Conservation (phyloP, 768 basidiomycete species). For the Leccinum pellstonianum region DNA sequence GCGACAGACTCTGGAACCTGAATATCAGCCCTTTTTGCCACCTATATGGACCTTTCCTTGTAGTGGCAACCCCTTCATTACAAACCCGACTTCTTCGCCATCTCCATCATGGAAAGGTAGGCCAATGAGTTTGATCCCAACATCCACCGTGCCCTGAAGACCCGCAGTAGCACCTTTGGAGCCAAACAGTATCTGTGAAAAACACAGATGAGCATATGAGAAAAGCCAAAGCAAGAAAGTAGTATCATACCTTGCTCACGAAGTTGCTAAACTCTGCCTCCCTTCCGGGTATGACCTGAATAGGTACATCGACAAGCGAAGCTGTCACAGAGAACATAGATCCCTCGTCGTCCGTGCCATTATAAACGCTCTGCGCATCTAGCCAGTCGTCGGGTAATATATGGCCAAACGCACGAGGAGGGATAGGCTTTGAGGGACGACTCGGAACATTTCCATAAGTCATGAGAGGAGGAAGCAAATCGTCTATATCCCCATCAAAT, state of each 20-base stretch:
- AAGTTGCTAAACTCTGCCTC: slow-evolving; percentile 75
- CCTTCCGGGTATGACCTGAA: slow-evolving; percentile 76
- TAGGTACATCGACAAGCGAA: slow-evolving; percentile 67
- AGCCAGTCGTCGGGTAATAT: slow-evolving; percentile 75
- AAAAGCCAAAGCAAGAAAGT: background rate
- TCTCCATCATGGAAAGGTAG: slow-evolving; percentile 48
- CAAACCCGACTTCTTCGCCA: slow-evolving; percentile 46
- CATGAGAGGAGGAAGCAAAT: slow-evolving; percentile 11
- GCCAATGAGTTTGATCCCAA: slow-evolving; percentile 57
- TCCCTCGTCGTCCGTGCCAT: slow-evolving; percentile 47
- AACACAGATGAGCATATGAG: slow-evolving; percentile 3
- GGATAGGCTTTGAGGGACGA: slow-evolving; percentile 63
- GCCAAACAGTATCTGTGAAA: slow-evolving; percentile 63
- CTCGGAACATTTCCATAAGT: slow-evolving; percentile 38
- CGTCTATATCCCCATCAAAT: slow-evolving; percentile 68
- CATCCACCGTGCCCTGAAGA: slow-evolving; percentile 60
- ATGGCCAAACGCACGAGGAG: slow-evolving; percentile 71
- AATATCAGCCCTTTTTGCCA: slow-evolving; percentile 45
- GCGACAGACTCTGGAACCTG: background rate
- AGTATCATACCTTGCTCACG: slow-evolving; percentile 62
- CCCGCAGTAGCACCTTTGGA: slow-evolving; percentile 66
- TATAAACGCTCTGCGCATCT: slow-evolving; percentile 40
- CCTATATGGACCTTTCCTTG: slow-evolving; percentile 60
- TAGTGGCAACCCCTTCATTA: slow-evolving; percentile 64
- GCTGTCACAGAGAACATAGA: slow-evolving; percentile 60